These are phyloP conservation scores for Harrya chromipes DNA, from an alignment of 768 basidiomycete genomes.

Conservation along the genomic window DNA sequence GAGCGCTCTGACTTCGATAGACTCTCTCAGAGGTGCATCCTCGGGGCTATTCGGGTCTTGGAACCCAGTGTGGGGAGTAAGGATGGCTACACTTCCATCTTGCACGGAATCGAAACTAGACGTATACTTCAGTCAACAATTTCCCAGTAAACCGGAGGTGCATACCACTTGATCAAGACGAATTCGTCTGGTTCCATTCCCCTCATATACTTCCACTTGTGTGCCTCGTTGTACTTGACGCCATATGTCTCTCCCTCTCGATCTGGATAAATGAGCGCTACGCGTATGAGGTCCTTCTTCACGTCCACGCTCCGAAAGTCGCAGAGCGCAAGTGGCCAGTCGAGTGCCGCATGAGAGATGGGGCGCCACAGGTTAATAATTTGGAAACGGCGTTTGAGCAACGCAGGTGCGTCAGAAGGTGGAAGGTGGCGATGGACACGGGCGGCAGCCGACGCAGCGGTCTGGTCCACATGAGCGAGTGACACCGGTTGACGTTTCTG, in stretches of 20 bases:
- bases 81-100: conserved; percentile 34
- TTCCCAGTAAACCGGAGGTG: not conserved
- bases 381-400: conserved; percentile 46
- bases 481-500: conserved; percentile 43
- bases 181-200: conserved; percentile 45
- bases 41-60: conserved; percentile 32
- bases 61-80: conserved; percentile 36
- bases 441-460: conserved; percentile 35
- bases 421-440: conserved; percentile 46
- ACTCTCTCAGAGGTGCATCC: conserved; percentile 30
- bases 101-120: conserved; percentile 34
- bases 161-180: conserved; percentile 48
- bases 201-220: conserved; percentile 45
- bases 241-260: conserved; percentile 43
- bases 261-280: conserved; percentile 39
- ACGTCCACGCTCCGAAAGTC: conserved; percentile 44
- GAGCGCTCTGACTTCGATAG: conserved; percentile 35
- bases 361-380: conserved; percentile 57
- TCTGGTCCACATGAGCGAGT: conserved; percentile 47
- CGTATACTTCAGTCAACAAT: not conserved
- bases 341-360: conserved; percentile 41
- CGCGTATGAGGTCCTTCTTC: conserved; percentile 36
- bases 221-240: conserved; percentile 37
- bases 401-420: conserved; percentile 34
- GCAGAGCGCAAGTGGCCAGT: conserved; percentile 48